Conservation (phyloP, 2,329 filamentous ascomycete genomes). For the Xylariales sp. region DNA sequence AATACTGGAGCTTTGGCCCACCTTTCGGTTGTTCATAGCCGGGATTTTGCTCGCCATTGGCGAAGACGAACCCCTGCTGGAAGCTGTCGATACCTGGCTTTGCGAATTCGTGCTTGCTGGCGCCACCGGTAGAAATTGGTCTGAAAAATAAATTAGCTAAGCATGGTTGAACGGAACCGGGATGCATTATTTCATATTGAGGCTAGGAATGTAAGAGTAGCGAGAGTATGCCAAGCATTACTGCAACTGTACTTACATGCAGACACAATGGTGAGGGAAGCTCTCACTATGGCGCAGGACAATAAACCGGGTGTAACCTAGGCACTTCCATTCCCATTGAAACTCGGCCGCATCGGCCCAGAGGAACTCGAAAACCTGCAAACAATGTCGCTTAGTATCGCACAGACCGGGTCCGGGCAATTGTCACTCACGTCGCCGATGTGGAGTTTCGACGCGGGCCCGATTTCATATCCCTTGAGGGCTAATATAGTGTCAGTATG, state of each 20-base stretch:
- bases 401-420: not conserved
- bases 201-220: not conserved
- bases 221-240: constrained; percentile 3
- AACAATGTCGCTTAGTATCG: constrained; percentile 28
- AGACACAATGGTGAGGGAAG: constrained; percentile 52
- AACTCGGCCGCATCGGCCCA: constrained; percentile 53
- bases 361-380: constrained; percentile 54
- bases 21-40: constrained; percentile 45
- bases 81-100: constrained; percentile 53
- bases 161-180: not conserved
- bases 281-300: constrained; percentile 53
- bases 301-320: constrained; percentile 53
- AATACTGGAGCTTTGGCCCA: constrained; percentile 50
- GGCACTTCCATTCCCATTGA: constrained; percentile 55
- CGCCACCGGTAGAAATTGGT: constrained; percentile 50
- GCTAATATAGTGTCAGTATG: constrained; percentile 41
- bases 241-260: constrained; percentile 50
- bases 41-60: constrained; percentile 50
- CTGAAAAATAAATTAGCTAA: constrained; percentile 42
- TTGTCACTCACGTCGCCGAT: constrained; percentile 51
- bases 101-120: constrained; percentile 51
- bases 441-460: constrained; percentile 50
- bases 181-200: constrained; percentile 23
- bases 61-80: constrained; percentile 52
- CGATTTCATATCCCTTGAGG: constrained; percentile 53